Evolutionary conservation across 2,329 filamentous ascomycete species (phyloP), one percentile per base, ranked within the genome.

Genomic region (Penicillium sp.): DNA sequence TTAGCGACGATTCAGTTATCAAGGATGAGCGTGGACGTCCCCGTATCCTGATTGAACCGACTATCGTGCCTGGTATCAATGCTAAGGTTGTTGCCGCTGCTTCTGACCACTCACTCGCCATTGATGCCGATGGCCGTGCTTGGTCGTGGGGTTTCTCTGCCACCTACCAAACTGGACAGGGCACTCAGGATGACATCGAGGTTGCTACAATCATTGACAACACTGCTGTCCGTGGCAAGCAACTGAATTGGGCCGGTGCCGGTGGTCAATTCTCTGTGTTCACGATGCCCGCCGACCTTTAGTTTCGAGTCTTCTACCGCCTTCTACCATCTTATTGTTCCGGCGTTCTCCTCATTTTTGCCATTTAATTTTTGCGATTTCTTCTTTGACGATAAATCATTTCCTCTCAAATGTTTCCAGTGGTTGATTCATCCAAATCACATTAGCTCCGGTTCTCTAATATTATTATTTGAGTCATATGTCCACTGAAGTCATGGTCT

Each of bases 191-290:
- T 50, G 92, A 96, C 66, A 83, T 96, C 29, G 83, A 88, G 64
- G 81, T 85, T 25, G 91, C 93, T 0, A 95, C 89, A 0, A 69
- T 88, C 49, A 90, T 97, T 55, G 90, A 96, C 69, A 96, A 96
- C 78, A 90, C 88, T 13, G 92, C 92, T 43, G 85, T 95, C 27
- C 83, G 87, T 29, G 90, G 85, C 43, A 88, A 89, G 76, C 86
- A 88, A 73, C 81, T 97, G 44, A 82, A 87, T 33, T 91, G 83
- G 76, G 90, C 90, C n/a, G 91, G 90, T 44, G 89, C 89, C n/a
- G 93, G 93, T 63, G 92, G 92, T 5, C 93, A 97, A 71, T 97
- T 77, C 66, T 78, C 76, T 11, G 71, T 78, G 14, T 70, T 78
- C 50, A 76, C 75, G 2, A 74, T 68, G 44, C 66, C 71, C 35